Base-by-base conservation (phyloP, 2,329 filamentous ascomycete genomes). In the Bipolaris cookei region DNA sequence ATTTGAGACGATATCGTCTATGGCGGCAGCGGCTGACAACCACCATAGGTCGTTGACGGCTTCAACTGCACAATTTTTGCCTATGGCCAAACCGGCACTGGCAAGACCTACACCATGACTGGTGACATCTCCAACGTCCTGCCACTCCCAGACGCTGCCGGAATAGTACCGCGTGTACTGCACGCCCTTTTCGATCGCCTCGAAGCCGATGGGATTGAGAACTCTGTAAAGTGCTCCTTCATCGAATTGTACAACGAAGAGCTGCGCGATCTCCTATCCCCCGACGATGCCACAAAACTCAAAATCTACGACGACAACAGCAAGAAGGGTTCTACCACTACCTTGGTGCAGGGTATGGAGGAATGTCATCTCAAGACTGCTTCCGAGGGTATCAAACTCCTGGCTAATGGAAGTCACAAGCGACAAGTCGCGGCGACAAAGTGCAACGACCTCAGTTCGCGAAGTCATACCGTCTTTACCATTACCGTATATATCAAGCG, bases 51-150 rank as follows among this genome's bases (percentile, higher is more conserved):
- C 83, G 84, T 99, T 39, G 85, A 88, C 21, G 95, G 95, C 50
- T 98, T 91, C 80, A 99, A 99, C 76, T 99, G 95, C 79, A 99
- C 95, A 4, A 97, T 99, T 58, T 99, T 99, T 70, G 95, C 95
- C 32, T 99, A 99, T 75, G 95, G 95, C 23, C 95, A 99, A 76
- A 99, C 95, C 0, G 95, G 95, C 42, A 99, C 95, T 0, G 95
- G 95, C 68, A 99, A 99, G 77, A 99, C 95, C 13, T 99, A 99
- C 77, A 99, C 95, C 21, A 99, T 99, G 95, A 97, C 94, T 0
- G 95, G 95, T 53, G 94, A 99, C 76, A 97, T 99, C 87, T 91
- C 86, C 13, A 91, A 97, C 67, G 91, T 92, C 35, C 92, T 94
- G 1, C 87, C 97, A 58, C 83, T 96, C 13, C 94, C 94, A 1